Percentiles rank a stretch among this genome's conserved stretches.
These are phyloP conservation scores for Cryptococcus amylolentus DNA, from an alignment of 1,284 basidiomycete genomes.

Conservation along the genomic window DNA sequence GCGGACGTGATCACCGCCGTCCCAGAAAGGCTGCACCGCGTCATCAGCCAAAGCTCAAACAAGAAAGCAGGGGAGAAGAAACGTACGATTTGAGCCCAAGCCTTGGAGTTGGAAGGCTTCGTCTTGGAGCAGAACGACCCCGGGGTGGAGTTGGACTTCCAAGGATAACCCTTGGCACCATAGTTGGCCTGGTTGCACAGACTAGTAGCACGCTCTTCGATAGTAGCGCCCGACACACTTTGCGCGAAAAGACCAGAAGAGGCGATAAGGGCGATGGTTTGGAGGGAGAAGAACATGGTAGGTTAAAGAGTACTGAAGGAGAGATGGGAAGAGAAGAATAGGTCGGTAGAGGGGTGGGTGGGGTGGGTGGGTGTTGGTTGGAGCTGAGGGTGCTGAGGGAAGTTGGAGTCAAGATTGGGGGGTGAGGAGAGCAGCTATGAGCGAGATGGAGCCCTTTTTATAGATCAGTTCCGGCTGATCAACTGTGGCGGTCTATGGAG, in stretches of 20 bases:
- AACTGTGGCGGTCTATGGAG: no score
- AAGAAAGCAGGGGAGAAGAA: not conserved
- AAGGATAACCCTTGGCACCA: constrained; percentile 24
- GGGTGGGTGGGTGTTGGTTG: no score
- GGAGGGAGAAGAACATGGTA: constrained; percentile 23
- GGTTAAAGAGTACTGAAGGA: not conserved
- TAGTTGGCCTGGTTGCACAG: constrained; percentile 26
- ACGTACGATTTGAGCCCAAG: constrained; percentile 21
- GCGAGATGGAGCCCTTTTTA: no score
- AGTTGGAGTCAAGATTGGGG: no score
- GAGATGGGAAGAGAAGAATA: not conserved
- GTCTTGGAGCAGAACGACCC: constrained; percentile 24
- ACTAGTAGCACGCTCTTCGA: constrained; percentile 13
- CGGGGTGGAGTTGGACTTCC: constrained; percentile 21
- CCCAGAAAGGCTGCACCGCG: constrained; percentile 14
- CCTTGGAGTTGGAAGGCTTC: constrained; percentile 24
- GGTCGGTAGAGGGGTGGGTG: not conserved
- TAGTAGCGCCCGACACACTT: constrained; percentile 5
- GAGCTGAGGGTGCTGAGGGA: no score
- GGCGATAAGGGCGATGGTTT: constrained; percentile 20
- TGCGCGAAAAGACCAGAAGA: constrained; percentile 15
- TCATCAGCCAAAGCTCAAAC: not conserved
- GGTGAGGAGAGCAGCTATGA: no score
- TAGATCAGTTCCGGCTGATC: no score
- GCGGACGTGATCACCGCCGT: constrained; percentile 23